A percentile compares a stretch with the other conserved stretches of the same genome.
These are phyloP conservation scores for Penicillium alfredii DNA, from an alignment of 495 filamentous ascomycete species.

Conservation along the genomic window DNA sequence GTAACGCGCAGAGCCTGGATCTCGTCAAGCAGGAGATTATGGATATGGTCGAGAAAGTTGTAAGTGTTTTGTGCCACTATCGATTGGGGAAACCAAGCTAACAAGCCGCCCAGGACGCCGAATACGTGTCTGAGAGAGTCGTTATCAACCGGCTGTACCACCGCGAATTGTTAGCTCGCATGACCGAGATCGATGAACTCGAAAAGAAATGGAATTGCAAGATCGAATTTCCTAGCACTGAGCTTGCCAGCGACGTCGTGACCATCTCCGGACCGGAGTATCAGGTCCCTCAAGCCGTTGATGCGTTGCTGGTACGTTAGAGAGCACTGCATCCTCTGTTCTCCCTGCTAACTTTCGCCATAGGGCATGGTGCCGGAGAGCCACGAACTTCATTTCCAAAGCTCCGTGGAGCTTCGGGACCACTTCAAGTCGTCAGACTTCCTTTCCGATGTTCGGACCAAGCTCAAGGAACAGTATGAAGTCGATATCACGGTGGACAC, in stretches of 20 bases:
- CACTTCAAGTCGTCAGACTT: constrained; percentile 78
- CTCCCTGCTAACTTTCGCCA: constrained; percentile 36
- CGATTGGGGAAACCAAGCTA: constrained; percentile 1
- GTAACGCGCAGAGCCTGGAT: constrained; percentile 94
- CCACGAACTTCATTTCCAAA: constrained; percentile 81
- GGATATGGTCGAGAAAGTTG: constrained; percentile 96
- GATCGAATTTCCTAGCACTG: constrained; percentile 92
- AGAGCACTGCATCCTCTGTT: background rate
- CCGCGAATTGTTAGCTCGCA: constrained; percentile 80
- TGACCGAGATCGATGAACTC: constrained; percentile 83
- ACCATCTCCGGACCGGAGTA: constrained; percentile 94
- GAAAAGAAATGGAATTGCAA: constrained; percentile 99
- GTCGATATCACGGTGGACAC: constrained; percentile 71
- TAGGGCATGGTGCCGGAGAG: constrained; percentile 97
- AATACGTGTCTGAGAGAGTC: constrained; percentile 90
- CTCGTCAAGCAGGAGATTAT: constrained; percentile 98
- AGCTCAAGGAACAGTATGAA: constrained; percentile 84
- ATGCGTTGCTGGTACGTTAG: constrained; percentile 71
- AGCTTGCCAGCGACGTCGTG: constrained; percentile 93
- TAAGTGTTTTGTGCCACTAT: constrained; percentile 34
- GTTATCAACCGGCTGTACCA: constrained; percentile 93
- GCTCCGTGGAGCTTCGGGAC: constrained; percentile 62
- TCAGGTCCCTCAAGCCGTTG: constrained; percentile 91
- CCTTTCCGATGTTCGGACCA: constrained; percentile 66
- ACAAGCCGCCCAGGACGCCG: constrained; percentile 60